phyloP scores from a whole-genome alignment of 495 filamentous ascomycete species.

The Hamigera avellanea region DNA sequence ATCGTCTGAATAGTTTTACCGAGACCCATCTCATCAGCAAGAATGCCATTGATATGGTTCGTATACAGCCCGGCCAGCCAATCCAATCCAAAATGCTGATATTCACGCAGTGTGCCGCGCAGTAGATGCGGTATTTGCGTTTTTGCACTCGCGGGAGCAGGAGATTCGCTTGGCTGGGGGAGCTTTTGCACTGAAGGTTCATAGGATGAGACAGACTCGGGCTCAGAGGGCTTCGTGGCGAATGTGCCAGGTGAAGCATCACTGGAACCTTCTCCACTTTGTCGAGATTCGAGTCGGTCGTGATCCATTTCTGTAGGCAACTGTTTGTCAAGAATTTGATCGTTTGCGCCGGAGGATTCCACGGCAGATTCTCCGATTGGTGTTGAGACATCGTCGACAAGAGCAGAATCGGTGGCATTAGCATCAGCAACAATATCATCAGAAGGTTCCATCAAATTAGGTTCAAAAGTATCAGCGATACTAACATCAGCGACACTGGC shows the following conservation, averaged over 20 bases:
- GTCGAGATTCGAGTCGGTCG: constrained; percentile 11
- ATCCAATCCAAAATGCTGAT: constrained; percentile 91
- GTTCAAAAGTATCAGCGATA: neutral
- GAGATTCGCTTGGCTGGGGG: constrained; percentile 19
- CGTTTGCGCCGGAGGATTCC: neutral
- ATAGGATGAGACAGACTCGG: constrained; percentile 52
- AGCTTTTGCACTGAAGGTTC: constrained; percentile 30
- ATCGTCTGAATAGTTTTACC: constrained; percentile 99
- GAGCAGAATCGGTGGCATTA: neutral
- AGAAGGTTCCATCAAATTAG: neutral
- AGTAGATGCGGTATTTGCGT: constrained; percentile 82
- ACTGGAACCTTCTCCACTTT: constrained; percentile 27
- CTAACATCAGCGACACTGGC: neutral
- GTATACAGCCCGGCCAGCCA: constrained; percentile 91
- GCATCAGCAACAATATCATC: neutral
- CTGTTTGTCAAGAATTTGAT: neutral
- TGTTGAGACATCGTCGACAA: neutral
- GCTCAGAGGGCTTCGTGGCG: constrained; percentile 58
- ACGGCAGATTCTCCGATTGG: neutral
- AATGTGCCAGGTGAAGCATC: constrained; percentile 46
- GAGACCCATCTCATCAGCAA: constrained; percentile 99
- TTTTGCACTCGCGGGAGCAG: constrained; percentile 34
- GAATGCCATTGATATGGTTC: constrained; percentile 90
- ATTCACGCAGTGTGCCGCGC: constrained; percentile 85
- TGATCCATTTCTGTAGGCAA: constrained; percentile 3